A percentile compares a stretch with the other conserved stretches of the same genome.
phyloP scores from a whole-genome alignment of 73 alveolate species.

The Paramecium bursaria region DNA sequence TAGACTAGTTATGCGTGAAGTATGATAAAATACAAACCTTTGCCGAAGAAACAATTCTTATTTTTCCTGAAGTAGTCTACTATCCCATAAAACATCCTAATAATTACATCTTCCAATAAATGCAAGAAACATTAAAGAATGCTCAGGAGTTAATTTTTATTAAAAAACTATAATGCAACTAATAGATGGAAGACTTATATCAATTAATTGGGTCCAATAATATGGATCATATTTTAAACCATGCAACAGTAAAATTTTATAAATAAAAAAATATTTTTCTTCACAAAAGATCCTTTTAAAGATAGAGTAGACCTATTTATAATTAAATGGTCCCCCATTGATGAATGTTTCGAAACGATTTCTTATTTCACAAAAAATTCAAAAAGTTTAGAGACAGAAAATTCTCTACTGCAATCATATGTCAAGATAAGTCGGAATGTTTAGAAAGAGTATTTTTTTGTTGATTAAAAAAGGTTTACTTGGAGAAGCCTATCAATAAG shows the following conservation, averaged over 20 bases:
- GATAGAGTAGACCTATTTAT: slow-evolving; percentile 30
- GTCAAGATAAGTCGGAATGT: slow-evolving; percentile 44
- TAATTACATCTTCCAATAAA: no score
- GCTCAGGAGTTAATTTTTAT: no score
- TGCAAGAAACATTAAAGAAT: no score
- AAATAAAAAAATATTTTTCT: neutral
- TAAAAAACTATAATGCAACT: no score
- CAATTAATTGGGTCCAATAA: neutral
- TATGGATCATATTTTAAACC: neutral
- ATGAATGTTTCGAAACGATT: neutral
- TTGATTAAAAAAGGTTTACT: neutral
- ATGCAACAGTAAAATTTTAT: neutral
- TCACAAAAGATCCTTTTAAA: neutral
- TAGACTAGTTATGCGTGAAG: no score
- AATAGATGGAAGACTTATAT: slow-evolving; percentile 42
- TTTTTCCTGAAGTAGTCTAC: no score
- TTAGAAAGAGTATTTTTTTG: slow-evolving; percentile 15
- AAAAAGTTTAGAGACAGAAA: slow-evolving; percentile 29
- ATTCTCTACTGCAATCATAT: slow-evolving; percentile 49
- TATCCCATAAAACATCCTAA: no score
- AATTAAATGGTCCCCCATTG: slow-evolving; percentile 31
- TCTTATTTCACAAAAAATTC: neutral
- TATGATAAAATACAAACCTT: no score
- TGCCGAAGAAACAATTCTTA: no score
- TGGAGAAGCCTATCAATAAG: neutral